A percentile compares a stretch with the other conserved stretches of the same genome.
Evolutionary conservation across 2,329 filamentous ascomycete genomes (phyloP).

Genomic region (Sporothrix variecibatus): DNA sequence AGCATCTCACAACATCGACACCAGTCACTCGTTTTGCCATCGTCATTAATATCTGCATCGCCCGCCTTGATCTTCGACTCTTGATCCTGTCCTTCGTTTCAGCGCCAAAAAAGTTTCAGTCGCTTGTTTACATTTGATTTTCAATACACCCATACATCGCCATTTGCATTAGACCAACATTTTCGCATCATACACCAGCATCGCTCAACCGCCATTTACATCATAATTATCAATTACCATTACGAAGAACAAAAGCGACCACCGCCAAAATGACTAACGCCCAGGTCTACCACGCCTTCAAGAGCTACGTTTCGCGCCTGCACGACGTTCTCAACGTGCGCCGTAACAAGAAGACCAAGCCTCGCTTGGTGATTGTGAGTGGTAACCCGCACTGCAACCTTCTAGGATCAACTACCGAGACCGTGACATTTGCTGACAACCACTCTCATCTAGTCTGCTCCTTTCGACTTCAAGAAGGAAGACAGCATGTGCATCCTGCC

Average conservation of each 20-base stretch:
- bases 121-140: conserved; percentile 18
- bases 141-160: not conserved
- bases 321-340: conserved; percentile 46
- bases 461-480: conserved; percentile 61
- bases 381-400: not conserved
- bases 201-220: conserved; percentile 1
- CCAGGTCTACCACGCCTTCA: conserved; percentile 43
- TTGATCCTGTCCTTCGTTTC: not conserved
- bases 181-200: conserved; percentile 3
- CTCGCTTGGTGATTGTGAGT: conserved; percentile 51
- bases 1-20: not conserved
- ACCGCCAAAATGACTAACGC: conserved; percentile 10
- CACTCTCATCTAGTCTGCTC: conserved; percentile 50
- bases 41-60: conserved; percentile 3
- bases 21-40: conserved; percentile 17
- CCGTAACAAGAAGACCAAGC: conserved; percentile 47
- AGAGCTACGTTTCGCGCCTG: conserved; percentile 48
- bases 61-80: conserved; percentile 2
- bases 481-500: conserved; percentile 48
- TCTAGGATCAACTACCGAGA: not conserved
- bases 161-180: not conserved
- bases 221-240: not conserved
- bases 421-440: not conserved
- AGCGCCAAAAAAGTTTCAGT: not conserved
- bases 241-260: not conserved